Evolutionary conservation across 2,329 filamentous ascomycete genomes (phyloP).

Genomic region (Rugonectria rugulosa): DNA sequence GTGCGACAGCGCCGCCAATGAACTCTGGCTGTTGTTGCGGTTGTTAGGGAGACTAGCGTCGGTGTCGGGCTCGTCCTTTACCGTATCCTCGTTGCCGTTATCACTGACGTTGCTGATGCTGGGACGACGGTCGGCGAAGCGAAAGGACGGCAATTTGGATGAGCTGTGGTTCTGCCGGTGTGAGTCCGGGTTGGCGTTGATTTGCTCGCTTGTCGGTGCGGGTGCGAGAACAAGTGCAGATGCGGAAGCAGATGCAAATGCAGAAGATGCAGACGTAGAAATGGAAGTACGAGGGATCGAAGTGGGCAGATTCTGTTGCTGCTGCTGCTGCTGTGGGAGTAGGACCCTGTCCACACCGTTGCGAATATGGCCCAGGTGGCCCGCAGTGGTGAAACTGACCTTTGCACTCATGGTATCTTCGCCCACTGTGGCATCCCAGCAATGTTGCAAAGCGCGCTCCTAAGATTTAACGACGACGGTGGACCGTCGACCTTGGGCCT

Average conservation of each 20-base stretch:
- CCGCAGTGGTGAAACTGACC: conserved; percentile 40
- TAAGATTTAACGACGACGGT: no score
- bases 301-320: conserved; percentile 22
- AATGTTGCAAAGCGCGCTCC: conserved; percentile 14
- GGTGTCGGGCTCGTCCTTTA: conserved; percentile 29
- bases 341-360: conserved; percentile 28
- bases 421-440: conserved; percentile 37
- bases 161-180: conserved; percentile 63
- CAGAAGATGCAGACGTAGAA: conserved; percentile 19
- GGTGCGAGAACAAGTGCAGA: conserved; percentile 13
- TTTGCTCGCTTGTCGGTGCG: no score
- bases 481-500: not conserved
- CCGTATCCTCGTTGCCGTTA: conserved; percentile 25
- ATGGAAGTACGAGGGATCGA: conserved; percentile 20
- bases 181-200: conserved; percentile 46
- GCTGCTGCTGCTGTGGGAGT: not conserved
- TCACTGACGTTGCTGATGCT: conserved; percentile 29
- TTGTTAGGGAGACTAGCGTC: conserved; percentile 25
- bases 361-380: conserved; percentile 30
- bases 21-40: conserved; percentile 28
- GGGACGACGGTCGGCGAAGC: conserved; percentile 57
- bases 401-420: conserved; percentile 39
- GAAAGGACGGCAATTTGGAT: conserved; percentile 63
- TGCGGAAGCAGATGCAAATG: conserved; percentile 17
- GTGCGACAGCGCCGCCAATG: conserved; percentile 33